Evolutionary conservation across 2,329 filamentous ascomycete species (phyloP), one percentile per base, ranked within the genome.

Genomic region (Fusarium sp.): DNA sequence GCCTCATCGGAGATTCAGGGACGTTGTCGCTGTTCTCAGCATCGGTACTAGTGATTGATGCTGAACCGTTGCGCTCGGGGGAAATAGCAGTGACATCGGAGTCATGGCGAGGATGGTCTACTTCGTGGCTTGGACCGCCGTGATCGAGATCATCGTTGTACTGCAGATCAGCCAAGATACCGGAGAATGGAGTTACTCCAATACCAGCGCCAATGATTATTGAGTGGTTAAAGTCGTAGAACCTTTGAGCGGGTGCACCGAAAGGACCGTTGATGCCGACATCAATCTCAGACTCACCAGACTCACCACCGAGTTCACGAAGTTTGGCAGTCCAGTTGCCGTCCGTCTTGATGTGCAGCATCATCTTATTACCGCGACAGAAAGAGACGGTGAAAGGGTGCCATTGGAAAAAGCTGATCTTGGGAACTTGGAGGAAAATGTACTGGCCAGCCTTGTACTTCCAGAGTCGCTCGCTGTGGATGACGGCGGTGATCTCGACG

Each of bases 331-430:
- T 89, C 88, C 87, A 90, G 76, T 89, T 84, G 0, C 88, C 88
- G 50, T 89, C 87, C 7, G 85, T 86, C 75, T 90, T 90, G 81
- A 90, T 89, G 71, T 90, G 88, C 1, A 90, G 76, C 76, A 85
- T 85, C 79, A 90, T 83, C 36, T 84, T 82, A 31, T 86, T 85
- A 0, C 85, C 86, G 20, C 83, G 82, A 70, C 87, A 90, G 5
- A 85, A 85, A 0, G 88, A 89, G 1, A 90, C 85, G 0, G 88
- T 90, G 71, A 90, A 90, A 0, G 87, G 88, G 62, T 90, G 88
- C 88, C 88, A 90, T 72, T 90, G 87, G 64, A 87, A 90, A 55
- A 82, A 79, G 41, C 86, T 88, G 28, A 90, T 77, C 35, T 81
- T 69, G 0, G 87, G 88, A 0, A 90, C 85, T 70, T 89, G 87